phyloP scores from a whole-genome alignment of 129 eudicot genomes.

The Artemisia argyi region DNA sequence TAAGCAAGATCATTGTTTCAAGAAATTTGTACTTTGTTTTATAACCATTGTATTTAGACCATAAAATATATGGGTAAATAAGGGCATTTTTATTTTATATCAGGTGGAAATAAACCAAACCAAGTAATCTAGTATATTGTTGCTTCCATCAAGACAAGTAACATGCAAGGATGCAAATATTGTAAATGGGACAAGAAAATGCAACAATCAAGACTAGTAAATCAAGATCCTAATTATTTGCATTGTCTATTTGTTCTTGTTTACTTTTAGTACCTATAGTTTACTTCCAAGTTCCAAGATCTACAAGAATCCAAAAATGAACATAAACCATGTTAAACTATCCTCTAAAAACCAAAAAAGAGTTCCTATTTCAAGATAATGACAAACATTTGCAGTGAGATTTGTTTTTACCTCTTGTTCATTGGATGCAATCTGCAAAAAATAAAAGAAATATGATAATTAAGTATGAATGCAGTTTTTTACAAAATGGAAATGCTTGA shows the following conservation, averaged over 20 bases:
- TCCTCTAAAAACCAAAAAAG: background rate
- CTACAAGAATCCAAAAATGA: conserved; percentile 33
- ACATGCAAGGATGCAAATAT: background rate
- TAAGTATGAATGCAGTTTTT: background rate
- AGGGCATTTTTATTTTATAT: background rate
- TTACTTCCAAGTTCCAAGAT: conserved; percentile 22
- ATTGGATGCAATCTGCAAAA: conserved; percentile 22
- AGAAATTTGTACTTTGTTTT: background rate
- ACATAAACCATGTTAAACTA: conserved; percentile 11
- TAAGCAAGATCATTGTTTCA: no score
- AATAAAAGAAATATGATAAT: background rate
- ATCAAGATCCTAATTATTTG: background rate
- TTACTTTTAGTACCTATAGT: background rate
- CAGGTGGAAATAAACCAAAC: background rate
- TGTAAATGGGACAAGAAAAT: background rate
- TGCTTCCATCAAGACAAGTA: background rate
- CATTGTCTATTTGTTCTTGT: conserved; percentile 6
- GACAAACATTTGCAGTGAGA: conserved; percentile 20
- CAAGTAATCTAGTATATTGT: background rate
- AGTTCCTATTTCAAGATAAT: conserved; percentile 6
- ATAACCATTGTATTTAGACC: background rate
- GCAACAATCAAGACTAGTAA: conserved; percentile 11
- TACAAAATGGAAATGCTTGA: background rate
- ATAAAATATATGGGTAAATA: background rate
- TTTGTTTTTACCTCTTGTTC: conserved; percentile 28